phyloP scores from a whole-genome alignment of 164 flowering plant species.

The Brasenia schreberi region DNA sequence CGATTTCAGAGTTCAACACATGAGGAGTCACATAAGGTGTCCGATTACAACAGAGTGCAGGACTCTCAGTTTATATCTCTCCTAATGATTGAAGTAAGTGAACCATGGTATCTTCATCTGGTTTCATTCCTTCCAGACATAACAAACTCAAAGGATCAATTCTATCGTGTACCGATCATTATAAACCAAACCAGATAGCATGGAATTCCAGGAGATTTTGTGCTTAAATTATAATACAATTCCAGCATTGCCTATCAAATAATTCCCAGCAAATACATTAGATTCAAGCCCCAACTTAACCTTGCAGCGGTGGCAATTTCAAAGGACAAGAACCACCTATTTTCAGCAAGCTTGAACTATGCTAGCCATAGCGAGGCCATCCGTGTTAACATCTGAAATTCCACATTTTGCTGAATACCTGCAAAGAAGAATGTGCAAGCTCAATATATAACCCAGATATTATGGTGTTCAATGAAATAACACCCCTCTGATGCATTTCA shows the following conservation, averaged over 20 bases:
- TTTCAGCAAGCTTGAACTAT: conserved; percentile 50
- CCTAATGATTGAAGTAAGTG: conserved; percentile 41
- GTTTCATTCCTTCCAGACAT: conserved; percentile 31
- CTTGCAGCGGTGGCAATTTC: conserved; percentile 32
- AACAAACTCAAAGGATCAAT: conserved; percentile 29
- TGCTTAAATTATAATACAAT: conserved; percentile 16
- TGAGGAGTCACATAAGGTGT: conserved; percentile 30
- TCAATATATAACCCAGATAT: conserved; percentile 38
- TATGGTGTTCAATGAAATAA: conserved; percentile 77
- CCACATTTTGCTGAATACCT: conserved; percentile 38
- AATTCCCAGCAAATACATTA: conserved; percentile 59
- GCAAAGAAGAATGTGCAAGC: conserved; percentile 26
- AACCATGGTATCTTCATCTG: conserved; percentile 57
- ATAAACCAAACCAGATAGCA: conserved; percentile 47
- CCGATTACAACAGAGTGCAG: conserved; percentile 41
- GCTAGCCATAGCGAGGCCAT: conserved; percentile 41
- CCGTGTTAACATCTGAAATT: conserved; percentile 22
- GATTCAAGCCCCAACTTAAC: conserved; percentile 29
- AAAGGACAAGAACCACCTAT: conserved; percentile 23
- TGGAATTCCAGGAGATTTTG: conserved; percentile 72
- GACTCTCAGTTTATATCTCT: conserved; percentile 30
- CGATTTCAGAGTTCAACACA: conserved; percentile 44
- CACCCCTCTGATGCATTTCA: conserved; percentile 63
- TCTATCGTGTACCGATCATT: conserved; percentile 35
- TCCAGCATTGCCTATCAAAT: conserved; percentile 19